Conservation (phyloP, 257 asterid species). For the Coffea canephora region DNA sequence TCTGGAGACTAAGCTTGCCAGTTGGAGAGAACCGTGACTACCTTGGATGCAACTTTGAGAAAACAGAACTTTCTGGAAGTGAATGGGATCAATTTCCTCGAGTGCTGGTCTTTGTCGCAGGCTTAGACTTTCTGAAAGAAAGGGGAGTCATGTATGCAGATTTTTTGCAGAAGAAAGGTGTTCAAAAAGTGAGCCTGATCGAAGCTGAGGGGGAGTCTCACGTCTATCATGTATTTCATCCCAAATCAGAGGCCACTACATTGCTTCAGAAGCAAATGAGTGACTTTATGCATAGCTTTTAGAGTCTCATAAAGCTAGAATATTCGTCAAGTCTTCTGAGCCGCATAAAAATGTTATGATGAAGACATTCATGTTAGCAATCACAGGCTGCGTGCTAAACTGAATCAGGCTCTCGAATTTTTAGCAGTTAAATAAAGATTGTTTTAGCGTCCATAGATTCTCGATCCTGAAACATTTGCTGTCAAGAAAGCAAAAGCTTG, state of each 20-base stretch:
- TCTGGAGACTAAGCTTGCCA: slow-evolving; percentile 74
- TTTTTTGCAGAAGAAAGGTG: slow-evolving; percentile 53
- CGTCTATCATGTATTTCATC: slow-evolving; percentile 59
- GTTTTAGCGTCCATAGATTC: neutral
- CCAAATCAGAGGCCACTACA: slow-evolving; percentile 56
- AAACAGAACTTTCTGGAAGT: slow-evolving; percentile 14
- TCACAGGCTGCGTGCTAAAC: neutral
- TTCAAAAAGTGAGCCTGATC: slow-evolving; percentile 46
- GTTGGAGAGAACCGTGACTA: slow-evolving; percentile 52
- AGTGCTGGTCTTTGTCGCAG: slow-evolving; percentile 61
- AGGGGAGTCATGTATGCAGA: slow-evolving; percentile 65
- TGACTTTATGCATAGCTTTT: slow-evolving; percentile 42
- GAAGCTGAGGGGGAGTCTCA: slow-evolving; percentile 60
- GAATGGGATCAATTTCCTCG: slow-evolving; percentile 55
- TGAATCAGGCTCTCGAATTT: neutral
- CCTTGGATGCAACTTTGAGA: slow-evolving; percentile 60
- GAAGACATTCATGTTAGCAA: neutral
- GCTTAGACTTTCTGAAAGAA: slow-evolving; percentile 69
- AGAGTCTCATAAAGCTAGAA: neutral
- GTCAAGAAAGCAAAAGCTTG: neutral
- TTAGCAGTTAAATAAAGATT: neutral
- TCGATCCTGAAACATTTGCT: neutral
- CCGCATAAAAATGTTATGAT: neutral
- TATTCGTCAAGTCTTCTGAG: neutral
- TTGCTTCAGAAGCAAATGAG: slow-evolving; percentile 52